Conservation (phyloP, 2,329 filamentous ascomycete species). For the Chaetomiaceae sp. region DNA sequence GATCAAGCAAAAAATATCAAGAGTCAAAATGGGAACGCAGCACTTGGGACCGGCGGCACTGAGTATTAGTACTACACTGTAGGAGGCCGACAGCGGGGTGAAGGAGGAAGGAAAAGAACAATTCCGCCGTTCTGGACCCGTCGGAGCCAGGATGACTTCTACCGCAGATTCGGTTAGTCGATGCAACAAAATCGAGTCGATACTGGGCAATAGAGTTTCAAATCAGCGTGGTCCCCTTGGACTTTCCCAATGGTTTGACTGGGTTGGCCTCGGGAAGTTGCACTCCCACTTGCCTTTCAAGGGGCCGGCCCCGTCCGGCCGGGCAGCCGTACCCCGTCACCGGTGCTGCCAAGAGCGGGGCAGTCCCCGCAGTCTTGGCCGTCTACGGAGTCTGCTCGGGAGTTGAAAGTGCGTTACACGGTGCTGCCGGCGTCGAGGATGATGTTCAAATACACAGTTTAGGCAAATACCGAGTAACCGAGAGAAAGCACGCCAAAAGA, state of each 20-base stretch:
- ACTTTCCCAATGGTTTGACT: neutral
- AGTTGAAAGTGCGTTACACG: neutral
- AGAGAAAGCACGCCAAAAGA: too few species aligned
- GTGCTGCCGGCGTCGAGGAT: too few species aligned
- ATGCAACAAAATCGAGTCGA: neutral
- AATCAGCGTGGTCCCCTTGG: neutral
- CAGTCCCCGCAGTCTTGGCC: neutral
- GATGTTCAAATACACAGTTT: too few species aligned
- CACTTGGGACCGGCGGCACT: neutral
- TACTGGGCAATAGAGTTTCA: neutral
- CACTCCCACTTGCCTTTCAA: neutral
- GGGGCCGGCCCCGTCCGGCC: slow-evolving; percentile 6
- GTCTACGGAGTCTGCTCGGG: neutral
- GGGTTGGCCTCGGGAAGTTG: neutral
- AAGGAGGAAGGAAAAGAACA: neutral
- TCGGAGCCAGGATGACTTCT: slow-evolving; percentile 4
- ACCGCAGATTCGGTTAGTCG: neutral
- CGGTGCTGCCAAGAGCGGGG: slow-evolving; percentile 12
- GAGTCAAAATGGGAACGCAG: neutral
- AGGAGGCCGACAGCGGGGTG: neutral
- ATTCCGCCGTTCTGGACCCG: too few species aligned
- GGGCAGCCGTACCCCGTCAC: slow-evolving; percentile 1
- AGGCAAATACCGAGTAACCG: too few species aligned
- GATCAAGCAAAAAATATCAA: neutral
- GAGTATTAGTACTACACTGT: slow-evolving; percentile 1